A percentile compares a stretch with the other conserved stretches of the same genome.
phyloP scores from a whole-genome alignment of 805 yeast species.

The Metschnikowia rubicola region DNA sequence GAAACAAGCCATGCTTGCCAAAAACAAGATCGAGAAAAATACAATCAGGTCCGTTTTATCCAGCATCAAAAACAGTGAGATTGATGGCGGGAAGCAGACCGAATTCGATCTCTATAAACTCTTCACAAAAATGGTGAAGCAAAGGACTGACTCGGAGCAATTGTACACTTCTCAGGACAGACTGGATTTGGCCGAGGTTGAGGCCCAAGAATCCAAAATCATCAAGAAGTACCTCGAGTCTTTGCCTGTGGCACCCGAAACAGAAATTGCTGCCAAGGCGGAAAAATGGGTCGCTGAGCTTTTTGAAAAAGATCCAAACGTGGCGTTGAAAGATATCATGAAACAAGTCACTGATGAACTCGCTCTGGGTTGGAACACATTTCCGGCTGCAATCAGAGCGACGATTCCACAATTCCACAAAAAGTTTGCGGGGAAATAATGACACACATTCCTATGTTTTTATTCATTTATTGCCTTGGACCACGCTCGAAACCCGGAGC shows the following conservation, averaged over 20 bases:
- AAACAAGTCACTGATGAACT: conserved; percentile 15
- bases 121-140: conserved; percentile 40
- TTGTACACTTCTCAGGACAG: conserved; percentile 47
- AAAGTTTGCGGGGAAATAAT: conserved; percentile 10
- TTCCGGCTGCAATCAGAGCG: conserved; percentile 19
- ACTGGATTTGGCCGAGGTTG: conserved; percentile 52
- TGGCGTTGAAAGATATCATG: conserved; percentile 11
- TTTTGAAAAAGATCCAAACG: conserved; percentile 1
- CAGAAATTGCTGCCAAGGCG: conserved; percentile 32
- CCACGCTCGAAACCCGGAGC: no score
- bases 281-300: conserved; percentile 20
- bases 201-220: conserved; percentile 42
- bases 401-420: conserved; percentile 19
- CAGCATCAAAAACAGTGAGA: conserved; percentile 39
- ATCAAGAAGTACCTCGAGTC: conserved; percentile 37
- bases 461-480: no score
- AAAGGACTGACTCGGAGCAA: conserved; percentile 47
- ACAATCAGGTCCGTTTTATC: conserved; percentile 44
- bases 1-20: conserved; percentile 25
- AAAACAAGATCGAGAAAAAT: conserved; percentile 29
- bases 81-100: conserved; percentile 23
- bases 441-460: no score
- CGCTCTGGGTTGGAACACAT: conserved; percentile 20
- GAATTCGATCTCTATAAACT: conserved; percentile 20
- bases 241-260: conserved; percentile 49